phyloP scores from a whole-genome alignment of 1,284 basidiomycete genomes.

The Uromyces viciae-fabae region DNA sequence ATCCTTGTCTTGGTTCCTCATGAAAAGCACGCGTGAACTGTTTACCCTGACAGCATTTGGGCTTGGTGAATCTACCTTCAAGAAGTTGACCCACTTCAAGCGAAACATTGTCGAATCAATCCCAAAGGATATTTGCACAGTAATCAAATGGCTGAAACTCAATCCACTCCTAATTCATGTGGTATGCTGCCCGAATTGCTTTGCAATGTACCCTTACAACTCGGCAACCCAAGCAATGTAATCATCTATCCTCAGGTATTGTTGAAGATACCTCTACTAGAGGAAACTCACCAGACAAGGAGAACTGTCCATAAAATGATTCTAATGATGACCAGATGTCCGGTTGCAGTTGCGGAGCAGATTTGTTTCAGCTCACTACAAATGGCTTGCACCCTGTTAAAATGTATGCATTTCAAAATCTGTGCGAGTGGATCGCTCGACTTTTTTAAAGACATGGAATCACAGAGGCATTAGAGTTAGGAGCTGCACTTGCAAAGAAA shows the following conservation, averaged over 20 bases:
- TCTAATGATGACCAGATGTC: too few species aligned
- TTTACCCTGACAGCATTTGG: neutral
- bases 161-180: neutral
- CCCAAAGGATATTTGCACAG: neutral
- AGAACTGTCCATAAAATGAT: too few species aligned
- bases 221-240: neutral
- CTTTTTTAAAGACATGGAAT: neutral
- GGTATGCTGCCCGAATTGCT: neutral
- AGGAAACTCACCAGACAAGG: too few species aligned
- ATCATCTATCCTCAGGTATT: too few species aligned
- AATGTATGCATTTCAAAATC: constrained; percentile 14
- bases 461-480: neutral
- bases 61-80: neutral
- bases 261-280: too few species aligned
- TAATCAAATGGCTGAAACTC: neutral
- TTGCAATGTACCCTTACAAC: constrained; percentile 1
- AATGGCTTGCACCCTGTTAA: neutral
- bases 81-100: neutral
- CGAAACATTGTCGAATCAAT: neutral
- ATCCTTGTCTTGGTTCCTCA: constrained; percentile 13
- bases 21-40: neutral
- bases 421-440: constrained; percentile 1
- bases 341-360: neutral
- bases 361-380: neutral
- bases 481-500: neutral